Conservation (phyloP, 1,139 yeast genomes). For the Candida sanyaensis region DNA sequence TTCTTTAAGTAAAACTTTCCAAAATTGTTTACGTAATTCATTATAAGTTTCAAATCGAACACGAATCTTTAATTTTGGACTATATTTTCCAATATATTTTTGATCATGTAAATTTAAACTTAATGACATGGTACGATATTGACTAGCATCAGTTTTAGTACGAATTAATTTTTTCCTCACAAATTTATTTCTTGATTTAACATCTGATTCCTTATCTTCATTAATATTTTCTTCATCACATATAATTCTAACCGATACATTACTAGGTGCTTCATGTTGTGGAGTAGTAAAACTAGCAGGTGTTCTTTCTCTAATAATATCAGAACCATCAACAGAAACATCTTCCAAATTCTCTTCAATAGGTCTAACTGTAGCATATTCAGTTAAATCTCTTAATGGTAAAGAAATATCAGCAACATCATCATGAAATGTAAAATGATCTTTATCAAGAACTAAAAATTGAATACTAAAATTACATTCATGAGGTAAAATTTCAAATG, state of each 20-base stretch:
- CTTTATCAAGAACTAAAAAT: constrained; percentile 81
- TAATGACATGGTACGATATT: constrained; percentile 45
- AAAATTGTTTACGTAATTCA: constrained; percentile 64
- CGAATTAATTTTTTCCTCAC: constrained; percentile 23
- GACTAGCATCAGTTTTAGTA: constrained; percentile 40
- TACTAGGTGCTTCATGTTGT: constrained; percentile 17
- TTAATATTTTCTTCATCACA: constrained; percentile 27
- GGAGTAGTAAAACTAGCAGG: constrained; percentile 13
- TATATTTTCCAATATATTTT: constrained; percentile 37
- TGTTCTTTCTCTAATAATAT: constrained; percentile 1
- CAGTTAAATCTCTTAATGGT: constrained; percentile 49
- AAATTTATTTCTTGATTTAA: constrained; percentile 28
- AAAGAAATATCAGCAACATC: constrained; percentile 68
- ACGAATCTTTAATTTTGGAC: constrained; percentile 59
- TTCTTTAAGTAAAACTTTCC: constrained; percentile 63
- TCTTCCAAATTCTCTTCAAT: neutral
- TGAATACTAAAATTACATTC: constrained; percentile 68
- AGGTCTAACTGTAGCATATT: constrained; percentile 14
- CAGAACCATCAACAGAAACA: neutral
- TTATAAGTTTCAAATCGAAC: constrained; percentile 72
- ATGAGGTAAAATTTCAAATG: constrained; percentile 71
- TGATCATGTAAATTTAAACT: constrained; percentile 33
- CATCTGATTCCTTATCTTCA: constrained; percentile 20
- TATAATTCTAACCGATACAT: constrained; percentile 23
- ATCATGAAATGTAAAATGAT: constrained; percentile 79